Conservation (phyloP, 148 eudicot genomes). For the Diospyros kaki region DNA sequence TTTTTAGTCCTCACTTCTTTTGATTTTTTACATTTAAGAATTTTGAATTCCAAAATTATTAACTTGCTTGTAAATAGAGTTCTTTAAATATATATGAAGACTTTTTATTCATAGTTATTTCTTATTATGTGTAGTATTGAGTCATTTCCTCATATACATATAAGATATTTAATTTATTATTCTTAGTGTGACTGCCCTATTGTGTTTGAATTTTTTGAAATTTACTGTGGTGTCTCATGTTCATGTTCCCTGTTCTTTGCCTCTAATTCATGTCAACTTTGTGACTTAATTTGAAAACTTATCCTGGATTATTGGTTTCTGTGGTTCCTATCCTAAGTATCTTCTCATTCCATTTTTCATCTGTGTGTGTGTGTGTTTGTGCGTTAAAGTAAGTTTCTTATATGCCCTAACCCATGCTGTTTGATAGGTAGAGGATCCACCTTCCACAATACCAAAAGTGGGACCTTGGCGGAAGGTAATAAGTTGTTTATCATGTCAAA, state of each 20-base stretch:
- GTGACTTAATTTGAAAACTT: background rate
- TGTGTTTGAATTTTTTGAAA: too few species aligned
- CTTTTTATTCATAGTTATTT: too few species aligned
- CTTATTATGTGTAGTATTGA: too few species aligned
- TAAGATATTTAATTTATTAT: too few species aligned
- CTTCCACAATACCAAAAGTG: constrained; percentile 41
- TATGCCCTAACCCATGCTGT: constrained; percentile 1
- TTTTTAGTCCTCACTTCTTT: too few species aligned
- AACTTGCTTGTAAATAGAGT: too few species aligned
- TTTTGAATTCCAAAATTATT: too few species aligned
- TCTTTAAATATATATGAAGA: too few species aligned
- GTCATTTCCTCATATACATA: too few species aligned
- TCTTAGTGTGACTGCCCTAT: too few species aligned
- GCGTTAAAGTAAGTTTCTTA: background rate
- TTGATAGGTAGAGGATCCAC: constrained; percentile 45
- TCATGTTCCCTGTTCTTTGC: background rate
- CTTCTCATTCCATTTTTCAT: background rate
- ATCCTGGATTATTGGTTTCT: background rate
- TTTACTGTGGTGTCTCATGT: too few species aligned
- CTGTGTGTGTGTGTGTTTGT: background rate
- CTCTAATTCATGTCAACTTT: constrained; percentile 1
- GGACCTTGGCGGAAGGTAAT: constrained; percentile 80
- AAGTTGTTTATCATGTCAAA: background rate
- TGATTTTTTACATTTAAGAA: too few species aligned
- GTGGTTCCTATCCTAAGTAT: background rate